Conservation (phyloP, 2,329 filamentous ascomycete genomes). For the Aureobasidium mangrovei region DNA sequence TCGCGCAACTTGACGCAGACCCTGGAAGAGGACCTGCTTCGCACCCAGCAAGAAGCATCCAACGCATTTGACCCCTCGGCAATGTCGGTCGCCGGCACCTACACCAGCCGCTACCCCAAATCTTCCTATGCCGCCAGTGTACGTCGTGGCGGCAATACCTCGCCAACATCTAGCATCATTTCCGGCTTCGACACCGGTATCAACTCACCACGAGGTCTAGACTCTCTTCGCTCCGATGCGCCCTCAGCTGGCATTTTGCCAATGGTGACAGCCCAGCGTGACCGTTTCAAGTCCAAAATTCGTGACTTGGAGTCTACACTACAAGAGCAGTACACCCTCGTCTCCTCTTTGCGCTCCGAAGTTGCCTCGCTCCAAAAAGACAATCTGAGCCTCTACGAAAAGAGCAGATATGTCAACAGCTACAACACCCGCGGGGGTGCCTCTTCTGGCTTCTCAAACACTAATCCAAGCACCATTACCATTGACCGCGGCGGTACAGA, state of each 20-base stretch:
- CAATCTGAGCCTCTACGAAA: slow-evolving; percentile 93
- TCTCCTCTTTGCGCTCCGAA: slow-evolving; percentile 82
- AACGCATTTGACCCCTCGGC: slow-evolving; percentile 77
- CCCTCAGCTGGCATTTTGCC: slow-evolving; percentile 79
- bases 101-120: slow-evolving; percentile 68
- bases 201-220: slow-evolving; percentile 39
- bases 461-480: slow-evolving; percentile 64
- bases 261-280: slow-evolving; percentile 96
- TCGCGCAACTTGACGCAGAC: slow-evolving; percentile 77
- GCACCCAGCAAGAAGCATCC: slow-evolving; percentile 73
- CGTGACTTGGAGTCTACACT: slow-evolving; percentile 82
- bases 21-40: slow-evolving; percentile 83
- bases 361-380: slow-evolving; percentile 89
- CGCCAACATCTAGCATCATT: slow-evolving; percentile 95
- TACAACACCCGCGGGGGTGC: slow-evolving; percentile 64
- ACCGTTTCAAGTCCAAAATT: slow-evolving; percentile 97
- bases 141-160: slow-evolving; percentile 62
- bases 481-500: slow-evolving; percentile 56
- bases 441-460: slow-evolving; percentile 54
- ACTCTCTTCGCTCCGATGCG: slow-evolving; percentile 52
- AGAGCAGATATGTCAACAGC: slow-evolving; percentile 89
- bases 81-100: slow-evolving; percentile 87
- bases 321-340: slow-evolving; percentile 69
- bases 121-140: slow-evolving; percentile 49
- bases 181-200: slow-evolving; percentile 76